Conservation (phyloP, 108 stramenopile species). For the Nannochloropsis gaditana region DNA sequence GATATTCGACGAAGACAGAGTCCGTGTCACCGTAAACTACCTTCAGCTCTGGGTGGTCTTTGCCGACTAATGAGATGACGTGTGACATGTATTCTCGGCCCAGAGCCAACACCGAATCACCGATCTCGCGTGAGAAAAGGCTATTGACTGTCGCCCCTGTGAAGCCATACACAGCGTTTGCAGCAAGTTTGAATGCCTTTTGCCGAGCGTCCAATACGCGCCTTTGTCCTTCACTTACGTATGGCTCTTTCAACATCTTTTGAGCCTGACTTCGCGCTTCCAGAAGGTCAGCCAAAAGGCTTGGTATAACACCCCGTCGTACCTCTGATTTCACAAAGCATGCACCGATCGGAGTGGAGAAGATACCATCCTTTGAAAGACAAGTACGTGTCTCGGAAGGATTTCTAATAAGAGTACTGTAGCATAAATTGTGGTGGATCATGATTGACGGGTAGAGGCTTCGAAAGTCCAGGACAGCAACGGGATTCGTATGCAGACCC, state of each 20-base stretch:
- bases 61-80: background rate
- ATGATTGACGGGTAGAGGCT: slow-evolving; percentile 12
- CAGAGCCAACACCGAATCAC: background rate
- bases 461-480: background rate
- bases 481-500: background rate
- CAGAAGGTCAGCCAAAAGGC: background rate
- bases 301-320: background rate
- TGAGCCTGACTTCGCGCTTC: background rate
- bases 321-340: background rate
- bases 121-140: slow-evolving; percentile 3
- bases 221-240: background rate
- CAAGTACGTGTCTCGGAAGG: background rate
- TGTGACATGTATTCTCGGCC: slow-evolving; percentile 6
- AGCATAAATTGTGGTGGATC: background rate
- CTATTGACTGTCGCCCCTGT: background rate
- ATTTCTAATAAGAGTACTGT: background rate
- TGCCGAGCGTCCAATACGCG: background rate
- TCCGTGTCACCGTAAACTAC: background rate
- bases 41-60: background rate
- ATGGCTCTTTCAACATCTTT: background rate
- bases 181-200: background rate
- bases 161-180: background rate
- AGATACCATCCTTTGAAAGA: background rate
- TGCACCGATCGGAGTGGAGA: background rate
- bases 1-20: slow-evolving; percentile 5